Base-by-base conservation (phyloP, 2,329 filamentous ascomycete species). In the Aspergillus novoparasiticus region DNA sequence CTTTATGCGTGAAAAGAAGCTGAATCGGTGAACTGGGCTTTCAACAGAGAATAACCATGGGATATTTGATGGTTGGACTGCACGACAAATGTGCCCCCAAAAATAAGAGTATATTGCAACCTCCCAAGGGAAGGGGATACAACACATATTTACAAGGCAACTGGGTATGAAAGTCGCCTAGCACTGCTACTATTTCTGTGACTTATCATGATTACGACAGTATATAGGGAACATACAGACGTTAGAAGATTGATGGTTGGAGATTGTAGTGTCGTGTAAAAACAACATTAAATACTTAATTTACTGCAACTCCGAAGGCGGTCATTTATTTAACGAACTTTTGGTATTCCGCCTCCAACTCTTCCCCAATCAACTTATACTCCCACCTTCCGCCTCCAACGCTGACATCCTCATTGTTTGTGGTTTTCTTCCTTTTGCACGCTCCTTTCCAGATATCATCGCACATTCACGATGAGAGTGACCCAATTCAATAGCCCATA, bases 1-100 rank as follows among this genome's bases (percentile, higher is more conserved):
- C 59, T 89, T 86, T 64, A 84, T 90, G 12, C 81, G 78, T 63
- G 88, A 90, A 76, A 87, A 81, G 75, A 83, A 80, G 62, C 72
- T 89, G 26, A 82, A 66, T 65, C 72, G 74, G 45, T 79, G 58
- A 77, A 4, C 12, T 16, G 26, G 46, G 6, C 9, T 48, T n/a
- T 36, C 16, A 34, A 12, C 10, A 11, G 26, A 51, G 48, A 32
- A 32, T 51, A 9, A n/a, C n/a, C 34, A 32, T 5, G 51, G 6
- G 30, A 39, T 36, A 4, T 12, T 32, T 19, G 23, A 28, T 5
- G 46, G 46, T 10, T 50, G 26, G 5, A 16, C 9, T 8, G 23
- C 21, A 10, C 11, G 16, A 26, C 5, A 26, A 26, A 48, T 28
- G 11, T 14, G 23, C 45, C 12, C 12, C 12, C 21, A 26, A 16